Percentiles rank a stretch among this genome's conserved stretches.
phyloP scores from a whole-genome alignment of 23 red algal species.

The Gracilaria gracilis region DNA sequence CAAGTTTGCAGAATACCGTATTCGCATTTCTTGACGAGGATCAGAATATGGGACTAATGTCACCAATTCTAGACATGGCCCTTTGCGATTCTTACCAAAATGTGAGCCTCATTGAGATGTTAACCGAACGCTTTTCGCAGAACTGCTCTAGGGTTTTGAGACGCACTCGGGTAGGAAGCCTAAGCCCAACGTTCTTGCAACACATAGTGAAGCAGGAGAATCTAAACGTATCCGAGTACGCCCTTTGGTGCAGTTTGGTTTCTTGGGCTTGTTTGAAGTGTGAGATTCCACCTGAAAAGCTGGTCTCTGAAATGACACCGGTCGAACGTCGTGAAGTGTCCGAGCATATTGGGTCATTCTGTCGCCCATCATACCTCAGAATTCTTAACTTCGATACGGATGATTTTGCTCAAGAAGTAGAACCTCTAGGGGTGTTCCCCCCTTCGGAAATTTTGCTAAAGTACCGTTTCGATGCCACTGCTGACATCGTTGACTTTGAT shows the following conservation, averaged over 20 bases:
- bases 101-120: background rate
- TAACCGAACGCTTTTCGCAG: slow-evolving; percentile 44
- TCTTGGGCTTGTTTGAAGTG: slow-evolving; percentile 45
- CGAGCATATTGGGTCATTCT: slow-evolving; percentile 27
- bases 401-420: slow-evolving; percentile 57
- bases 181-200: slow-evolving; percentile 32
- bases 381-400: slow-evolving; percentile 56
- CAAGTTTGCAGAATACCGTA: slow-evolving; percentile 36
- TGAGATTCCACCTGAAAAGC: slow-evolving; percentile 9
- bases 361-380: slow-evolving; percentile 31
- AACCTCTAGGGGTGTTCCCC: slow-evolving; percentile 43
- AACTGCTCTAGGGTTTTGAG: slow-evolving; percentile 2
- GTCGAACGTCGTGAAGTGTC: slow-evolving; percentile 8
- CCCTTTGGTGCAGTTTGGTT: slow-evolving; percentile 40
- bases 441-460: slow-evolving; percentile 26
- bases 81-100: slow-evolving; percentile 21
- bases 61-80: slow-evolving; percentile 31
- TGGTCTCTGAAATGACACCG: slow-evolving; percentile 36
- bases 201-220: slow-evolving; percentile 60
- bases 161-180: background rate
- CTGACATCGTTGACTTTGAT: slow-evolving; percentile 20
- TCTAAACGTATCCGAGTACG: slow-evolving; percentile 41
- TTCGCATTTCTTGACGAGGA: slow-evolving; percentile 35
- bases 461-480: slow-evolving; percentile 46
- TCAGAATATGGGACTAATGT: slow-evolving; percentile 24